Evolutionary conservation across 306 rosid species (phyloP).

Genomic region (Morella rubra): DNA sequence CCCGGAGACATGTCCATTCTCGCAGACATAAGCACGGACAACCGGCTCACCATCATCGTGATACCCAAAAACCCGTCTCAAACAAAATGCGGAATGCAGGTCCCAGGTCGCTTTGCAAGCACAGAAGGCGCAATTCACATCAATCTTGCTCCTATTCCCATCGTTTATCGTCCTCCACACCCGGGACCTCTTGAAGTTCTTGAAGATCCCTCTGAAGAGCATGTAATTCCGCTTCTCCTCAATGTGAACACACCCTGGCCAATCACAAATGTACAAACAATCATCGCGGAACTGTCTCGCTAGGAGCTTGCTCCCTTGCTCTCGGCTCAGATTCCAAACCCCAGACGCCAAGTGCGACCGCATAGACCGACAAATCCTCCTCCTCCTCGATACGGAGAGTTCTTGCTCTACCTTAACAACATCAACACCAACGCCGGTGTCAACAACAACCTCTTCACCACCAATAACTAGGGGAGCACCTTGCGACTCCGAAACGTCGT

Average conservation of each 20-base stretch:
- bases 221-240: slow-evolving; percentile 83
- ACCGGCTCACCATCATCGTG: slow-evolving; percentile 96
- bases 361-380: slow-evolving; percentile 43
- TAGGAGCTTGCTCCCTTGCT: slow-evolving; percentile 77
- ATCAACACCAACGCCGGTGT: slow-evolving; percentile 1
- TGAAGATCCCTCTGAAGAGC: slow-evolving; percentile 82
- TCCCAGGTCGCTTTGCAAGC: slow-evolving; percentile 74
- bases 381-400: slow-evolving; percentile 31
- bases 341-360: slow-evolving; percentile 80
- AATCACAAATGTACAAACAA: slow-evolving; percentile 70
- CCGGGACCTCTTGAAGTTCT: slow-evolving; percentile 67
- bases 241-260: slow-evolving; percentile 88
- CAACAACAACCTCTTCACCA: slow-evolving; percentile 17
- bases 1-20: slow-evolving; percentile 94
- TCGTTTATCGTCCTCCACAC: slow-evolving; percentile 87
- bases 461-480: slow-evolving; percentile 1
- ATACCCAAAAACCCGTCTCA: slow-evolving; percentile 68
- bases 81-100: slow-evolving; percentile 81
- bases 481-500: slow-evolving; percentile 41
- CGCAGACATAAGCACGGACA: slow-evolving; percentile 90
- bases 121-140: slow-evolving; percentile 77
- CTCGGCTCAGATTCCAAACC: slow-evolving; percentile 72
- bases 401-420: slow-evolving; percentile 24
- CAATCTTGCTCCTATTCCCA: slow-evolving; percentile 55
- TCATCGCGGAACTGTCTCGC: slow-evolving; percentile 82